phyloP scores from a whole-genome alignment of 768 basidiomycete genomes.

The Daedaleopsis sinensis region DNA sequence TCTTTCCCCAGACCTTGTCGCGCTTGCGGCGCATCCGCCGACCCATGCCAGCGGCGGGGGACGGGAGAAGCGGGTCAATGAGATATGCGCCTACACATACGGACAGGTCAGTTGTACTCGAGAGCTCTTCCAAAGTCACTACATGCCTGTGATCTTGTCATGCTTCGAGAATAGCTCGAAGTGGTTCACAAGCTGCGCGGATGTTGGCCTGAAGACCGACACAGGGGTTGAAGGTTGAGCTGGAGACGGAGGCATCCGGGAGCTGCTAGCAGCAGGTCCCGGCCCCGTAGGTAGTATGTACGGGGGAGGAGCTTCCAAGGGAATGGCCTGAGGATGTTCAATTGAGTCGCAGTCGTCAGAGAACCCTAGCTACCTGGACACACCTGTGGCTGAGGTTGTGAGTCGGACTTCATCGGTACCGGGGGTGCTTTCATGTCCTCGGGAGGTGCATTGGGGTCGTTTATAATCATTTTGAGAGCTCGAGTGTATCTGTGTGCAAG shows the following conservation, averaged over 20 bases:
- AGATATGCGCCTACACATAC: conserved; percentile 17
- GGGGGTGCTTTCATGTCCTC: conserved; percentile 3
- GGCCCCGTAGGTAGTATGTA: conserved; percentile 6
- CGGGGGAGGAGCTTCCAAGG: conserved; percentile 5
- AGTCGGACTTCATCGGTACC: conserved; percentile 8
- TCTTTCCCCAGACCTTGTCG: conserved; percentile 9
- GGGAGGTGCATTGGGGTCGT: not conserved
- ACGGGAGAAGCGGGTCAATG: conserved; percentile 15
- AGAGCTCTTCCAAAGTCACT: conserved; percentile 3
- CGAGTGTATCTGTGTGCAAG: too few species aligned
- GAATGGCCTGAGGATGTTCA: not conserved
- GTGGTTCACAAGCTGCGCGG: conserved; percentile 29
- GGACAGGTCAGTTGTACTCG: not conserved
- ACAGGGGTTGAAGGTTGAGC: not conserved
- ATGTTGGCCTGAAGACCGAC: conserved; percentile 21
- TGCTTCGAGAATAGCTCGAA: conserved; percentile 29
- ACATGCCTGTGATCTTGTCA: conserved; percentile 26
- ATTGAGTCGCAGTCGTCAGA: too few species aligned
- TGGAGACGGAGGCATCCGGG: not conserved
- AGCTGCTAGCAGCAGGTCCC: too few species aligned
- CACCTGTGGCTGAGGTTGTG: not conserved
- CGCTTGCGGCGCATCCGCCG: not conserved
- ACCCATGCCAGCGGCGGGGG: not conserved
- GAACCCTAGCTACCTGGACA: too few species aligned
- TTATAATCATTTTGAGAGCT: conserved; percentile 12